Evolutionary conservation across 306 rosid species (phyloP).

Genomic region (Begonia masoniana): DNA sequence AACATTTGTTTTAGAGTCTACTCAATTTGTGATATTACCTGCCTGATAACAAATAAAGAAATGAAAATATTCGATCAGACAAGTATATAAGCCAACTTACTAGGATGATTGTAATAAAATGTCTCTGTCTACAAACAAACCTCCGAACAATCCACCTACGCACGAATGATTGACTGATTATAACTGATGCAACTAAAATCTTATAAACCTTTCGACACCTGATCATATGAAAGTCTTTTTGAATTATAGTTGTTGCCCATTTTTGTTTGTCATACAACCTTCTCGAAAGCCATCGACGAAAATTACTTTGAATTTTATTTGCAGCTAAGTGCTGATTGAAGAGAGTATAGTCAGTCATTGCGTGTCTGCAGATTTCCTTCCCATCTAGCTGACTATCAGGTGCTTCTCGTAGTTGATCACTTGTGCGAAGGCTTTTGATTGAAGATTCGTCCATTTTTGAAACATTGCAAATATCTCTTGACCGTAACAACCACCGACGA

Average conservation of each 20-base stretch:
- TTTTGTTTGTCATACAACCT: constrained; percentile 34
- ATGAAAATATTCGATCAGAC: no score
- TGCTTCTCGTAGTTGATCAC: no score
- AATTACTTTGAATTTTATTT: constrained; percentile 42
- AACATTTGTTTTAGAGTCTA: no score
- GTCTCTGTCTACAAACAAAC: constrained; percentile 28
- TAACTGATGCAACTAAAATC: constrained; percentile 30
- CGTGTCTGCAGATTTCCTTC: not conserved
- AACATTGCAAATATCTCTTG: constrained; percentile 19
- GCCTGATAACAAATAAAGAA: no score
- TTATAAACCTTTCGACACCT: constrained; percentile 42
- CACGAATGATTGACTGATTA: constrained; percentile 46
- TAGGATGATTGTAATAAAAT: constrained; percentile 47
- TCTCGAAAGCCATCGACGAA: constrained; percentile 48
- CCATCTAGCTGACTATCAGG: no score
- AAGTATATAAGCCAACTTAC: constrained; percentile 25
- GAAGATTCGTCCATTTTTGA: constrained; percentile 20
- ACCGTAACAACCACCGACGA: constrained; percentile 41
- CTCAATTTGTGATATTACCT: no score
- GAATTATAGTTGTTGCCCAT: constrained; percentile 48
- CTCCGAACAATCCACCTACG: constrained; percentile 59
- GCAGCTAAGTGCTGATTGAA: constrained; percentile 33
- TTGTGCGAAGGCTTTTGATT: not conserved
- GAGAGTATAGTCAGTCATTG: constrained; percentile 11
- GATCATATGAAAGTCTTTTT: constrained; percentile 52